phyloP scores from a whole-genome alignment of 2,329 filamentous ascomycete species.

The Shiraia sp. region DNA sequence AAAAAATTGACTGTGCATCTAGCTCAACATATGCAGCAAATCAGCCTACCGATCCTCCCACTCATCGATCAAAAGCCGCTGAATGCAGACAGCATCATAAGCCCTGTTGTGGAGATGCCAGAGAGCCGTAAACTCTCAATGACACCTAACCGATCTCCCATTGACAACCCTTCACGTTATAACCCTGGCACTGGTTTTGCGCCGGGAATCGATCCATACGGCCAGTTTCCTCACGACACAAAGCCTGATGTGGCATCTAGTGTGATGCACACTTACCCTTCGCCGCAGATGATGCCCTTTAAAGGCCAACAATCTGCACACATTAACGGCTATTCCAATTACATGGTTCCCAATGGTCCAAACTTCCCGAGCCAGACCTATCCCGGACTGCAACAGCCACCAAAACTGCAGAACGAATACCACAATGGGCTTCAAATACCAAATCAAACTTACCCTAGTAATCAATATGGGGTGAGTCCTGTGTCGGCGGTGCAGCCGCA shows the following conservation, averaged over 20 bases:
- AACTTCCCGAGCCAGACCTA: constrained; percentile 38
- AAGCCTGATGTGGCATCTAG: constrained; percentile 24
- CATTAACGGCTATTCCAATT: constrained; percentile 25
- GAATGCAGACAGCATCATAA: constrained; percentile 43
- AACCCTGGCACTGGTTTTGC: constrained; percentile 35
- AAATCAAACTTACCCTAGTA: constrained; percentile 30
- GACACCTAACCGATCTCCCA: constrained; percentile 31
- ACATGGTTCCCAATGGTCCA: constrained; percentile 17
- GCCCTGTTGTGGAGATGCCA: constrained; percentile 42
- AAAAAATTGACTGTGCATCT: constrained; percentile 94
- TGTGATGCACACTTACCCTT: constrained; percentile 45
- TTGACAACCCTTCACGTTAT: constrained; percentile 37
- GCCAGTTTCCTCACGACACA: constrained; percentile 27
- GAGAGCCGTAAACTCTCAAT: constrained; percentile 38
- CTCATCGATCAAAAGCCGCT: constrained; percentile 46
- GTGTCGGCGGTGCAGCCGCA: constrained; percentile 35
- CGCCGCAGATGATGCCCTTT: constrained; percentile 38
- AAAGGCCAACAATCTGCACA: constrained; percentile 22
- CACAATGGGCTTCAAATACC: constrained; percentile 35
- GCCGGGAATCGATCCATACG: constrained; percentile 37
- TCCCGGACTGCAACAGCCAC: constrained; percentile 36
- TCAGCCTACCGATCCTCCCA: constrained; percentile 76
- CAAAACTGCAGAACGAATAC: constrained; percentile 35
- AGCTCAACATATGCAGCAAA: constrained; percentile 91
- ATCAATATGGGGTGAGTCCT: constrained; percentile 33